A percentile compares a stretch with the other conserved stretches of the same genome.
These are phyloP conservation scores for Loxodes magnus DNA, from an alignment of 73 alveolate species.

Conservation along the genomic window DNA sequence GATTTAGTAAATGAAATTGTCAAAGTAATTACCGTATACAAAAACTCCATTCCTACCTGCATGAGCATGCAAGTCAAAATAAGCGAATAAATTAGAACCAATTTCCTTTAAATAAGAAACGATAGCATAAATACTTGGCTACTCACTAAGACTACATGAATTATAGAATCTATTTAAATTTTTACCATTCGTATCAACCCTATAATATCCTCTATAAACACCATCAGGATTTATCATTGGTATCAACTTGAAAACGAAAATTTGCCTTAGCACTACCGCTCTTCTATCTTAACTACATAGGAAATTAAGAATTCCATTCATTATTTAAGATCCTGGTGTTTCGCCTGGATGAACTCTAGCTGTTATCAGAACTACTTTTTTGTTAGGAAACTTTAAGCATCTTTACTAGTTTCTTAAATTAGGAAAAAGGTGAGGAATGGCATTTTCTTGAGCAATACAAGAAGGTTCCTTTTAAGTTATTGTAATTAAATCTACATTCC, in stretches of 20 bases:
- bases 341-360: slow-evolving; percentile 99
- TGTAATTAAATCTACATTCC: slow-evolving; percentile 23
- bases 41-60: slow-evolving; percentile 59
- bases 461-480: slow-evolving; percentile 2
- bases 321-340: slow-evolving; percentile 57
- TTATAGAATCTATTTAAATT: slow-evolving; percentile 96
- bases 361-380: slow-evolving; percentile 56
- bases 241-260: slow-evolving; percentile 72
- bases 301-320: slow-evolving; percentile 73
- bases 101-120: slow-evolving; percentile 68
- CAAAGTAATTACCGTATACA: slow-evolving; percentile 12
- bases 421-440: background rate
- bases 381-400: slow-evolving; percentile 7
- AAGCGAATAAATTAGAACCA: slow-evolving; percentile 83
- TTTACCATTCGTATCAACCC: slow-evolving; percentile 83
- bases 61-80: slow-evolving; percentile 99
- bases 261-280: slow-evolving; percentile 74
- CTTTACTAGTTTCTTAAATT: background rate
- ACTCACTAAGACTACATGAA: slow-evolving; percentile 87
- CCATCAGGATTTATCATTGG: slow-evolving; percentile 99
- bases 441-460: slow-evolving; percentile 3
- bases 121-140: slow-evolving; percentile 86
- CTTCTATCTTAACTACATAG: slow-evolving; percentile 65
- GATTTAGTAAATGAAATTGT: slow-evolving; percentile 51
- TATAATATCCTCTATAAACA: slow-evolving; percentile 96